Evolutionary conservation across 2,329 filamentous ascomycete genomes (phyloP).

Genomic region (Leptodontidium sp.): DNA sequence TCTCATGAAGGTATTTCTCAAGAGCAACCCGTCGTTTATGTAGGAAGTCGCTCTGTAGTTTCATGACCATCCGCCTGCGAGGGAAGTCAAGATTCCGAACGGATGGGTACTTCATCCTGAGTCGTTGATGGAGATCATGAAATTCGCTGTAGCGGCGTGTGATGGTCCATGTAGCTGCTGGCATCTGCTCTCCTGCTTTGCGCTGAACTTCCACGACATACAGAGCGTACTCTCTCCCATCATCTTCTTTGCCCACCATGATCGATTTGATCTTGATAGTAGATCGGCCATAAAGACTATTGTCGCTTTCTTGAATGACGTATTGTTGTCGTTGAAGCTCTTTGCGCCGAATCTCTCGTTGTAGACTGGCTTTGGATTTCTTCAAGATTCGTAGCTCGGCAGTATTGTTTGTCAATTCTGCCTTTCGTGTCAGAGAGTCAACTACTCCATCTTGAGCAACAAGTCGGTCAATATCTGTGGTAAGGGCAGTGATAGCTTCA

Average conservation of each 20-base stretch:
- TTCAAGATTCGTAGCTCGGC: slow-evolving; percentile 90
- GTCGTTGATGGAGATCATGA: slow-evolving; percentile 89
- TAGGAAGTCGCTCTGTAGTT: slow-evolving; percentile 93
- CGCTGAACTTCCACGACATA: slow-evolving; percentile 93
- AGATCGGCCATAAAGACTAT: slow-evolving; percentile 92
- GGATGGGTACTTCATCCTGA: slow-evolving; percentile 84
- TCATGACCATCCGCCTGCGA: slow-evolving; percentile 90
- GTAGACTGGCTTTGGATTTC: slow-evolving; percentile 92
- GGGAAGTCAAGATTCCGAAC: slow-evolving; percentile 93
- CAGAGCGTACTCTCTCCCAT: slow-evolving; percentile 91
- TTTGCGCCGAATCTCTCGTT: slow-evolving; percentile 91
- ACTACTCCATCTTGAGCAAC: slow-evolving; percentile 88
- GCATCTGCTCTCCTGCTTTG: slow-evolving; percentile 93
- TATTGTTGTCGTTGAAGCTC: slow-evolving; percentile 97
- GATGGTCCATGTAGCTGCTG: slow-evolving; percentile 92
- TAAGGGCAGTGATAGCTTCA: slow-evolving; percentile 90
- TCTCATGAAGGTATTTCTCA: slow-evolving; percentile 83
- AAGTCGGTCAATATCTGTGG: slow-evolving; percentile 88
- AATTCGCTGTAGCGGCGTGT: slow-evolving; percentile 97
- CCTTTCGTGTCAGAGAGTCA: slow-evolving; percentile 90
- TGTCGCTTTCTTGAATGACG: slow-evolving; percentile 96
- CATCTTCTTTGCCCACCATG: slow-evolving; percentile 89
- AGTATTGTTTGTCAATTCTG: slow-evolving; percentile 95
- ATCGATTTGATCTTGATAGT: slow-evolving; percentile 91
- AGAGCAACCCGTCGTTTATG: slow-evolving; percentile 86